Conservation (phyloP, 257 asterid species). For the Paraleonurus japonicus region DNA sequence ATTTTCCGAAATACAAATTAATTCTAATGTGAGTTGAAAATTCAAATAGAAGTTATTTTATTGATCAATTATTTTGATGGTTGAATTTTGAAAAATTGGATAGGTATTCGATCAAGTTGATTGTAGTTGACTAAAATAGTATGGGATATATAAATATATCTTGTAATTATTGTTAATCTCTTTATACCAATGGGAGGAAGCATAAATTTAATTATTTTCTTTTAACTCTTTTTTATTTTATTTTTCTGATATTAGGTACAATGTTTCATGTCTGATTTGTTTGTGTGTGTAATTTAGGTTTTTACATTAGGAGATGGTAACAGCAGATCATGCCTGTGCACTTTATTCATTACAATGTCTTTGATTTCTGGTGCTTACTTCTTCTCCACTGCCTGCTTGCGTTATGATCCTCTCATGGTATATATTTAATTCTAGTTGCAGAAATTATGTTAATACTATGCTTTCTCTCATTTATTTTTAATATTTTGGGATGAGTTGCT, state of each 20-base stretch:
- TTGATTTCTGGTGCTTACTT: constrained; percentile 54
- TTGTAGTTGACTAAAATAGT: neutral
- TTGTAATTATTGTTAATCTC: neutral
- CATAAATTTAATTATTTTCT: neutral
- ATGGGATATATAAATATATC: neutral
- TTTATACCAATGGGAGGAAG: neutral
- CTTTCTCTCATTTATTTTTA: no score
- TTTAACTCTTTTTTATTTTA: no score
- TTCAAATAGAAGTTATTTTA: neutral
- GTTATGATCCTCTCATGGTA: constrained; percentile 45
- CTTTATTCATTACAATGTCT: constrained; percentile 39
- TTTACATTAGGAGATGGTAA: constrained; percentile 40
- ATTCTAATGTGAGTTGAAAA: neutral
- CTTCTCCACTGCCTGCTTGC: constrained; percentile 42
- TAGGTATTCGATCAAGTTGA: neutral
- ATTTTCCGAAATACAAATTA: neutral
- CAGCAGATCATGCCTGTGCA: constrained; percentile 47
- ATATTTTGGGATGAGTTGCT: no score
- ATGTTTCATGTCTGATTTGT: no score
- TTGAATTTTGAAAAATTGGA: neutral
- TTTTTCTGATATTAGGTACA: constrained; percentile 1
- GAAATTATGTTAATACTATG: no score
- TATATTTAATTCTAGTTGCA: no score
- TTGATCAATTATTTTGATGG: neutral
- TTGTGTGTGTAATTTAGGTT: constrained; percentile 29